Conservation (phyloP, 2,329 filamentous ascomycete genomes). For the Venturia effusa region DNA sequence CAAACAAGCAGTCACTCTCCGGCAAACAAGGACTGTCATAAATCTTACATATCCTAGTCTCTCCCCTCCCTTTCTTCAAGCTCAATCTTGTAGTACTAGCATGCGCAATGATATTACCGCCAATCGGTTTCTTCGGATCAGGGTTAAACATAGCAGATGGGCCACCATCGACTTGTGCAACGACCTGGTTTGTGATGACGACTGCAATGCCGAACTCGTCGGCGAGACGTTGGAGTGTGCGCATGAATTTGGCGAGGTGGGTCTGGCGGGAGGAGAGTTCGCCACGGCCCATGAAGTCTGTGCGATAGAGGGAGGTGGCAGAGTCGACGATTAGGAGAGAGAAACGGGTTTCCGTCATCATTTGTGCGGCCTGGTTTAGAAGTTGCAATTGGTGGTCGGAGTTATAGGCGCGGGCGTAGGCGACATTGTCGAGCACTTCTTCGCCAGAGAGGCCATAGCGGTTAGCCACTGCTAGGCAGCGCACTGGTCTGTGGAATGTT, state of each 20-base stretch:
- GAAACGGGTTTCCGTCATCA: conserved; percentile 99
- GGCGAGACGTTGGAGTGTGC: conserved; percentile 65
- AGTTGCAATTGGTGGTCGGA: conserved; percentile 95
- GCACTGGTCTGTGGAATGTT: conserved; percentile 52
- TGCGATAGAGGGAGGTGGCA: conserved; percentile 88
- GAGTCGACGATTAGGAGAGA: conserved; percentile 93
- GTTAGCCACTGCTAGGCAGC: conserved; percentile 82
- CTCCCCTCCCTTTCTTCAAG: conserved; percentile 86
- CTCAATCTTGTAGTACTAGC: conserved; percentile 91
- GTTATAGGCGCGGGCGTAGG: conserved; percentile 96
- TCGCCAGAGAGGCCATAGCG: conserved; percentile 91
- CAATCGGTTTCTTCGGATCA: conserved; percentile 97
- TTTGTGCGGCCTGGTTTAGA: conserved; percentile 85
- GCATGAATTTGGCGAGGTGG: conserved; percentile 81
- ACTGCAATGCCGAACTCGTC: conserved; percentile 91
- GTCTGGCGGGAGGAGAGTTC: conserved; percentile 91
- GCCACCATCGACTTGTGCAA: conserved; percentile 94
- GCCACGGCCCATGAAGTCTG: conserved; percentile 92
- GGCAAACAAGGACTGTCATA: conserved; percentile 97
- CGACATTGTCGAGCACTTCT: conserved; percentile 96
- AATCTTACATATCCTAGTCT: conserved; percentile 97
- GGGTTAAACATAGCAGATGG: conserved; percentile 98
- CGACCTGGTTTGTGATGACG: conserved; percentile 97
- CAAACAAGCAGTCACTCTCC: conserved; percentile 92
- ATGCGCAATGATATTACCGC: conserved; percentile 97